These are phyloP conservation scores for Talaromyces ruber DNA, from an alignment of 495 filamentous ascomycete species.

Conservation along the genomic window DNA sequence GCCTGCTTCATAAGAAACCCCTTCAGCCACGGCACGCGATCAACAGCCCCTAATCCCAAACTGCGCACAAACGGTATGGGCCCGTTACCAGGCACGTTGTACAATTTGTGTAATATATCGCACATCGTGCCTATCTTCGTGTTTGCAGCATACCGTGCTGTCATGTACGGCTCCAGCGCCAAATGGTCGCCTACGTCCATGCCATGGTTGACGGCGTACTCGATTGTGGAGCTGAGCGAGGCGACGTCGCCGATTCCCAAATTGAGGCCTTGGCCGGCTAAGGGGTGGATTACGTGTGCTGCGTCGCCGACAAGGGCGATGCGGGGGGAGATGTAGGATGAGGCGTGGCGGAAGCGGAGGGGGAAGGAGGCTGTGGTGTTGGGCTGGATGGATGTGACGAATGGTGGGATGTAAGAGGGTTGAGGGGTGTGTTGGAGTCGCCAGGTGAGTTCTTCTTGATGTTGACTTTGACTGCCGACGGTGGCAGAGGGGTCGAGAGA, in stretches of 20 bases:
- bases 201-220: slow-evolving; percentile 69
- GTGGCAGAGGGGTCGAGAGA: slow-evolving; percentile 37
- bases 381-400: slow-evolving; percentile 60
- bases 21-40: slow-evolving; percentile 73
- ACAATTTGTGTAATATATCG: slow-evolving; percentile 91
- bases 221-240: slow-evolving; percentile 61
- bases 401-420: slow-evolving; percentile 41
- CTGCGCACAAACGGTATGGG: slow-evolving; percentile 72
- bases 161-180: slow-evolving; percentile 69
- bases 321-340: slow-evolving; percentile 82
- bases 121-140: slow-evolving; percentile 80
- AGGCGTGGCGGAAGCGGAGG: slow-evolving; percentile 79
- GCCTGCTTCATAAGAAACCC: slow-evolving; percentile 82
- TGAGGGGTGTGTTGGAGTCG: slow-evolving; percentile 60
- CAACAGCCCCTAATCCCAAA: slow-evolving; percentile 66
- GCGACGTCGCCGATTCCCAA: slow-evolving; percentile 84
- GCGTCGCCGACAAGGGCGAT: slow-evolving; percentile 88
- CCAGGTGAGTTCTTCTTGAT: slow-evolving; percentile 75
- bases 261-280: slow-evolving; percentile 92
- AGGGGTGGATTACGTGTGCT: slow-evolving; percentile 88
- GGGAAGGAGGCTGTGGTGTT: slow-evolving; percentile 86
- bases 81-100: slow-evolving; percentile 57
- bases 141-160: slow-evolving; percentile 72
- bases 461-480: slow-evolving; percentile 18
- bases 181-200: slow-evolving; percentile 73